Percentiles rank a stretch among this genome's conserved stretches.
Evolutionary conservation across 2,329 filamentous ascomycete species (phyloP).

Genomic region (Beauveria scarabaeidicola): DNA sequence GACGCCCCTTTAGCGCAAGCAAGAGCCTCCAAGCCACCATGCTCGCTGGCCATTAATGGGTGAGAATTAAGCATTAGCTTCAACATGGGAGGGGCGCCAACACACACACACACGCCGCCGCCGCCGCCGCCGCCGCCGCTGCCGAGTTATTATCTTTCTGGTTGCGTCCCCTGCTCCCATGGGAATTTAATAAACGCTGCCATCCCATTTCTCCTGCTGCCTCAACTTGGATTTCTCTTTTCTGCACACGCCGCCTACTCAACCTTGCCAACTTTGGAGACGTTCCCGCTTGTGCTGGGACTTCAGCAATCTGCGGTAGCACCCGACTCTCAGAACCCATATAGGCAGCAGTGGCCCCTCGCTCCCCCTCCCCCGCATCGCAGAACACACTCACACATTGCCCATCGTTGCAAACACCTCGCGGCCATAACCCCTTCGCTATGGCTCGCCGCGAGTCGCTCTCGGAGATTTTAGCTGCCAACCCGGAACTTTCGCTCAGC

Average conservation of each 20-base stretch:
- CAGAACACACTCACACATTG: background rate
- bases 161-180: constrained; percentile 9
- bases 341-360: background rate
- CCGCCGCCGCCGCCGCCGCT: background rate
- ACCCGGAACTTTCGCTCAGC: constrained; percentile 49
- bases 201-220: background rate
- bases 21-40: background rate
- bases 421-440: constrained; percentile 18
- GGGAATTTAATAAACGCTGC: constrained; percentile 2
- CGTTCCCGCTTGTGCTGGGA: background rate
- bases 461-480: constrained; percentile 45
- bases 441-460: constrained; percentile 43
- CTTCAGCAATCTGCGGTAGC: background rate
- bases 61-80: background rate
- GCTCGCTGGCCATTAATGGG: background rate
- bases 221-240: background rate
- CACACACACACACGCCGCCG: background rate
- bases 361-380: constrained; percentile 11
- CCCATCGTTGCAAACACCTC: constrained; percentile 10
- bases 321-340: background rate
- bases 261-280: background rate
- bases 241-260: background rate
- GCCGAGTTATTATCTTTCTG: background rate
- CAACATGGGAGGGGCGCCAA: constrained; percentile 6
- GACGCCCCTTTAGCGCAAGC: background rate